Conservation (phyloP, 805 yeast genomes). For the Pichia californica region DNA sequence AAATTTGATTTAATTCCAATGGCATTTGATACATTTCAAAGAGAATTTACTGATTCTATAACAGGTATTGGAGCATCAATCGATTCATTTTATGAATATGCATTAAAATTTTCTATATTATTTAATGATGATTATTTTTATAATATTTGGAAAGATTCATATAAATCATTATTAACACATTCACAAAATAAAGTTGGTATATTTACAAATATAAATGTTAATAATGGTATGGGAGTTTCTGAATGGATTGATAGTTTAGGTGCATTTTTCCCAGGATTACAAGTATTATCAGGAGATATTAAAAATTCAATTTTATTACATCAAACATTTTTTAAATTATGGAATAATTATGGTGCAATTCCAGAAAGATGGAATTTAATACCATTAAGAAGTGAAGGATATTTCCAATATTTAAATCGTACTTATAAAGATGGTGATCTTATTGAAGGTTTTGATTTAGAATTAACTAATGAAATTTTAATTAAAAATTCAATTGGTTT, state of each 20-base stretch:
- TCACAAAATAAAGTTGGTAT: constrained; percentile 30
- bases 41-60: constrained; percentile 47
- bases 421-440: constrained; percentile 17
- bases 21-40: constrained; percentile 46
- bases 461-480: constrained; percentile 20
- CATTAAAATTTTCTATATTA: constrained; percentile 67
- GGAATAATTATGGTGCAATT: constrained; percentile 73
- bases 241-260: constrained; percentile 81
- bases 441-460: constrained; percentile 17
- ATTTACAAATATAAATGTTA: constrained; percentile 49
- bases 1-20: constrained; percentile 64
- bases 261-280: constrained; percentile 86
- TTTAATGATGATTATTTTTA: constrained; percentile 53
- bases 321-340: constrained; percentile 58
- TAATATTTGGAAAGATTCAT: constrained; percentile 55
- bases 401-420: constrained; percentile 9
- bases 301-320: constrained; percentile 59
- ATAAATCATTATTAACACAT: constrained; percentile 50
- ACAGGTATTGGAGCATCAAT: constrained; percentile 89
- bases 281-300: constrained; percentile 71
- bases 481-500: constrained; percentile 40
- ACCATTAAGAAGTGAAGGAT: constrained; percentile 18
- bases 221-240: constrained; percentile 42
- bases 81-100: constrained; percentile 87
- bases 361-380: constrained; percentile 81